Percentiles rank a stretch among this genome's conserved stretches.
phyloP scores from a whole-genome alignment of 2,329 filamentous ascomycete species.

The Aspergillus intermedius region DNA sequence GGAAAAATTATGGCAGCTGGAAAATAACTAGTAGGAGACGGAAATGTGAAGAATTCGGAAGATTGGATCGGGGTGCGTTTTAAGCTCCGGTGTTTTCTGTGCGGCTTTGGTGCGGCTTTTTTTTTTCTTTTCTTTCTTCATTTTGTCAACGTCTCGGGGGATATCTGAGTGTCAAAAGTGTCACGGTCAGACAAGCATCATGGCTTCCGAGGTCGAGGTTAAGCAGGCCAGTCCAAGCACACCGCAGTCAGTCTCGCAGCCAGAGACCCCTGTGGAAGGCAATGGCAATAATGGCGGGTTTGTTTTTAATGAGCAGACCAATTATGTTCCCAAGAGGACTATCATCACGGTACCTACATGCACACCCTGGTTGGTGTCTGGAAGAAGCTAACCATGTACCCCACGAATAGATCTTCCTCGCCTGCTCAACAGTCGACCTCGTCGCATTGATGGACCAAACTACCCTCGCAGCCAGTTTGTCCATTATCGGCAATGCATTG shows the following conservation, averaged over 20 bases:
- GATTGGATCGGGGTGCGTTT: too few species aligned
- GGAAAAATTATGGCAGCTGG: background rate
- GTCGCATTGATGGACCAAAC: conserved; percentile 55
- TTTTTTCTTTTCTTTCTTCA: too few species aligned
- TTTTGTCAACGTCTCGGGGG: background rate
- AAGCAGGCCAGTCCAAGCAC: too few species aligned
- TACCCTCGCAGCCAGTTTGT: conserved; percentile 49
- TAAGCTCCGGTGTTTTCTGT: too few species aligned
- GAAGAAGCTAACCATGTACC: too few species aligned
- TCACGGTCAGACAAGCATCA: too few species aligned
- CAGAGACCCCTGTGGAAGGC: background rate
- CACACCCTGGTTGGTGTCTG: background rate
- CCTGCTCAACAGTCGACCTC: conserved; percentile 51
- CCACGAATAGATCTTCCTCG: conserved; percentile 48
- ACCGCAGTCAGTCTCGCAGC: too few species aligned
- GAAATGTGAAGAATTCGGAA: too few species aligned
- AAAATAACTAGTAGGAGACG: background rate
- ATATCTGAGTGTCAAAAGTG: too few species aligned
- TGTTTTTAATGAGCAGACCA: conserved; percentile 50
- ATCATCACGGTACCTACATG: conserved; percentile 44
- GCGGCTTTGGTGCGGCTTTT: too few species aligned
- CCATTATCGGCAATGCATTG: conserved; percentile 48
- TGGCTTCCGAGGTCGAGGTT: too few species aligned
- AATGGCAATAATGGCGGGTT: conserved; percentile 1
- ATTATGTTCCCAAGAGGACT: conserved; percentile 47